Conservation (phyloP, 495 filamentous ascomycete genomes). For the Emericellopsis terricola region DNA sequence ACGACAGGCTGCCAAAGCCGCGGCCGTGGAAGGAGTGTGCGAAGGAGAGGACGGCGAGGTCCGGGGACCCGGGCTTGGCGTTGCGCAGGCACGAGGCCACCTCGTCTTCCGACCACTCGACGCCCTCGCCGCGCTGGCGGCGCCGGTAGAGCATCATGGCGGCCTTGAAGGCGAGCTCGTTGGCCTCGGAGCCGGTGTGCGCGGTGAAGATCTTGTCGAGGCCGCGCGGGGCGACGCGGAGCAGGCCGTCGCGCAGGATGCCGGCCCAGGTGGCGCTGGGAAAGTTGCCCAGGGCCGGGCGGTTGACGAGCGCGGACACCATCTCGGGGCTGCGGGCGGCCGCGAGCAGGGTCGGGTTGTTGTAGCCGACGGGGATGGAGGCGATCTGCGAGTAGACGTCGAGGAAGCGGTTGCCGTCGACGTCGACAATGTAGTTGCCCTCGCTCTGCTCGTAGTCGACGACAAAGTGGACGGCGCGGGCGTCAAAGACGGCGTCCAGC, state of each 20-base stretch:
- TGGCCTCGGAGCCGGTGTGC: conserved; percentile 89
- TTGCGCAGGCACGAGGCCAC: conserved; percentile 68
- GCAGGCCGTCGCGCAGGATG: conserved; percentile 66
- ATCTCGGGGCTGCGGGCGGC: conserved; percentile 62
- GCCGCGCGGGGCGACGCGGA: conserved; percentile 78
- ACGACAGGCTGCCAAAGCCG: conserved; percentile 78
- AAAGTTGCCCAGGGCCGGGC: conserved; percentile 91
- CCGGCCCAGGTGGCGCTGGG: conserved; percentile 76
- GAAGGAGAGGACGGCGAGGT: conserved; percentile 86
- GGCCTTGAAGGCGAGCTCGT: conserved; percentile 96
- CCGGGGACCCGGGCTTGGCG: conserved; percentile 60
- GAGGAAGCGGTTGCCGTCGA: conserved; percentile 65
- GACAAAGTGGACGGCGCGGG: conserved; percentile 83
- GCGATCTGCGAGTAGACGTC: conserved; percentile 91
- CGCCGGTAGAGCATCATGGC: conserved; percentile 95
- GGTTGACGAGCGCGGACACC: conserved; percentile 72
- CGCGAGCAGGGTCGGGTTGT: conserved; percentile 64
- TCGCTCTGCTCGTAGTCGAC: conserved; percentile 60
- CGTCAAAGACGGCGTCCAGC: conserved; percentile 79
- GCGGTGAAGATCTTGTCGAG: conserved; percentile 93
- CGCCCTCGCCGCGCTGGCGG: conserved; percentile 65
- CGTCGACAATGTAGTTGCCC: conserved; percentile 68
- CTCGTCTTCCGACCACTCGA: conserved; percentile 75
- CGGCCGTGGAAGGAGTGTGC: conserved; percentile 88
- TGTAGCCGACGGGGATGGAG: conserved; percentile 94